Percentiles rank a stretch among this genome's conserved stretches.
Evolutionary conservation across 2,329 filamentous ascomycete genomes (phyloP).

Genomic region (Tolypocladium nubicola): DNA sequence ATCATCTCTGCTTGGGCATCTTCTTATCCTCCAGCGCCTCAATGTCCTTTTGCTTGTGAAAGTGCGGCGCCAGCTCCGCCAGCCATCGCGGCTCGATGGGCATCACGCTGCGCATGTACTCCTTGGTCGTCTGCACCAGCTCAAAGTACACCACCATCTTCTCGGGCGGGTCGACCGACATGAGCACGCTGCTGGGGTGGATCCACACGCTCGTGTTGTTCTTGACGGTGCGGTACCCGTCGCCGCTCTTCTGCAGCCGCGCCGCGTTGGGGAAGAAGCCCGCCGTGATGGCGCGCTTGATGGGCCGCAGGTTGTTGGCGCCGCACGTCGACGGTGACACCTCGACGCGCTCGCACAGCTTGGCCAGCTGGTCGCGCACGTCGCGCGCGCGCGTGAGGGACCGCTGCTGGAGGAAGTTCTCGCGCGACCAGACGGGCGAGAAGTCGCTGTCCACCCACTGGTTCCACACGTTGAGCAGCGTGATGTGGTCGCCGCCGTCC

Average conservation of each 20-base stretch:
- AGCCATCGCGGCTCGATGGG: constrained; percentile 80
- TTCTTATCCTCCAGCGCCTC: constrained; percentile 73
- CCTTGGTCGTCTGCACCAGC: constrained; percentile 72
- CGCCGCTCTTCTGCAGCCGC: constrained; percentile 69
- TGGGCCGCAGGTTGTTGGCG: constrained; percentile 57
- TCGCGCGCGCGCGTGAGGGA: constrained; percentile 82
- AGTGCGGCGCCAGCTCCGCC: constrained; percentile 84
- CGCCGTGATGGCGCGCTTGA: constrained; percentile 78
- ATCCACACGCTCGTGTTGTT: constrained; percentile 80
- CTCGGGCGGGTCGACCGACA: constrained; percentile 62
- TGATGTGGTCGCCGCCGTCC: constrained; percentile 83
- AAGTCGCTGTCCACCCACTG: constrained; percentile 93
- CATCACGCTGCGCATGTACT: constrained; percentile 85
- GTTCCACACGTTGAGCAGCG: constrained; percentile 86
- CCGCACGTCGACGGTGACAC: constrained; percentile 62
- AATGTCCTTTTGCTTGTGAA: constrained; percentile 84
- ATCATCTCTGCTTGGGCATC: constrained; percentile 26
- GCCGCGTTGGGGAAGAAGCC: constrained; percentile 95
- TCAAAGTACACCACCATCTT: constrained; percentile 86
- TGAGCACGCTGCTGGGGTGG: constrained; percentile 79
- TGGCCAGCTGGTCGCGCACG: constrained; percentile 82
- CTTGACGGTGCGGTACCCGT: constrained; percentile 86
- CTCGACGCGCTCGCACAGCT: constrained; percentile 89
- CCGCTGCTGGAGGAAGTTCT: constrained; percentile 90
- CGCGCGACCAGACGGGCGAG: constrained; percentile 73